Percentiles rank a stretch among this genome's conserved stretches.
Conservation (phyloP, 2,329 filamentous ascomycete species). For the Leptographium wingfieldii region DNA sequence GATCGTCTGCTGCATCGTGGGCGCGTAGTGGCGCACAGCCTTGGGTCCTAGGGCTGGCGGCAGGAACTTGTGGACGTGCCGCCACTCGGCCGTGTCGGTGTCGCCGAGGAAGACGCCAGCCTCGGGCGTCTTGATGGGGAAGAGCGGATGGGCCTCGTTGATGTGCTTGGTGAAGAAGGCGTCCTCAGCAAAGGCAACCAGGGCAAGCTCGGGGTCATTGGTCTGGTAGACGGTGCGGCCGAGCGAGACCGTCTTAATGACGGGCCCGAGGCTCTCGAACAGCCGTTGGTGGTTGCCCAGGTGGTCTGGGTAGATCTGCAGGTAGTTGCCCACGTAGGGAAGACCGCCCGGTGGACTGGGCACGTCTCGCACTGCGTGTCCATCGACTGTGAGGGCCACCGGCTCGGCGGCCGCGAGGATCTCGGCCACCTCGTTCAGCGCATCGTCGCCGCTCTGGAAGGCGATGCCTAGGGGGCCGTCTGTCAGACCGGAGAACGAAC, state of each 20-base stretch:
- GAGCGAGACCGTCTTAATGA: conserved; percentile 40
- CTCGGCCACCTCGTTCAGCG: conserved; percentile 2
- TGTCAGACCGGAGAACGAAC: too few species aligned
- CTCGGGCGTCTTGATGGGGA: conserved; percentile 27
- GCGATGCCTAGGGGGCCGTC: not conserved
- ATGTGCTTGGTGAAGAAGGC: conserved; percentile 43
- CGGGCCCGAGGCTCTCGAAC: conserved; percentile 37
- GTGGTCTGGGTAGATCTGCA: conserved; percentile 44
- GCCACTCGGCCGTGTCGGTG: conserved; percentile 37
- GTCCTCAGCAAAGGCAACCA: conserved; percentile 32
- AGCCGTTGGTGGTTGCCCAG: conserved; percentile 43
- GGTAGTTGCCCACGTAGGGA: conserved; percentile 39
- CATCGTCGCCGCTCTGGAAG: not conserved
- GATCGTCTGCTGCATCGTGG: conserved; percentile 42
- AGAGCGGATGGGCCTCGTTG: conserved; percentile 34
- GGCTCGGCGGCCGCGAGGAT: conserved; percentile 16
- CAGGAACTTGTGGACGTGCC: conserved; percentile 46
- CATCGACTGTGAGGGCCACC: conserved; percentile 34
- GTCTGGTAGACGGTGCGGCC: conserved; percentile 36
- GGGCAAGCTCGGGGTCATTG: conserved; percentile 33
- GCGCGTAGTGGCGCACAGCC: conserved; percentile 47
- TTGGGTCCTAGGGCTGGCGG: conserved; percentile 46
- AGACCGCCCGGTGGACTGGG: conserved; percentile 33
- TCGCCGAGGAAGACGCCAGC: conserved; percentile 35
- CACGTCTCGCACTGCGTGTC: conserved; percentile 32